Percentiles rank a stretch among this genome's conserved stretches.
phyloP scores from a whole-genome alignment of 1,284 basidiomycete genomes.

The Pholiota adiposa region DNA sequence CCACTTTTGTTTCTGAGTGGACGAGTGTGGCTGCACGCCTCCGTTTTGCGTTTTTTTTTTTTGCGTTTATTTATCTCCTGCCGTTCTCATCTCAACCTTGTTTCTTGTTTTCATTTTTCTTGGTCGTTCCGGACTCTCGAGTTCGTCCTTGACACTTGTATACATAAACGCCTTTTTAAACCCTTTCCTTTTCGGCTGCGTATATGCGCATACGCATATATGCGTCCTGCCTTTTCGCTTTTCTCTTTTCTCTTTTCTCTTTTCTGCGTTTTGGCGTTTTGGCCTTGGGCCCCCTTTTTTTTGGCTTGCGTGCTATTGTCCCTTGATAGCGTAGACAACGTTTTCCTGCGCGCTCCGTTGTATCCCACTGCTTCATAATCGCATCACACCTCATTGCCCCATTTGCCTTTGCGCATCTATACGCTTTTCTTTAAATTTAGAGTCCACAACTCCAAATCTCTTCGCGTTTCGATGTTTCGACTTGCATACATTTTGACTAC shows the following conservation, averaged over 20 bases:
- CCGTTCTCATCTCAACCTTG: background rate
- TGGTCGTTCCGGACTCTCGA: background rate
- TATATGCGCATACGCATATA: conserved; percentile 1
- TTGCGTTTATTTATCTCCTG: background rate
- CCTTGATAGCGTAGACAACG: too few relatives aligned
- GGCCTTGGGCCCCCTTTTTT: background rate
- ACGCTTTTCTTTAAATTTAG: too few relatives aligned
- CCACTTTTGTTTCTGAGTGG: background rate
- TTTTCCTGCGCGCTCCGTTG: too few relatives aligned
- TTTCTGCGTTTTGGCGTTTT: background rate
- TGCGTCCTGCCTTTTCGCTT: background rate
- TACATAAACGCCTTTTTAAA: background rate
- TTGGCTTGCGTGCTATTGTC: too few relatives aligned
- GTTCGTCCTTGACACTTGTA: background rate
- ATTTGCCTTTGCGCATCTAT: too few relatives aligned
- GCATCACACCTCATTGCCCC: too few relatives aligned
- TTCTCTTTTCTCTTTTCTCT: background rate
- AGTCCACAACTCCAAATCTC: too few relatives aligned
- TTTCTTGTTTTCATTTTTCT: background rate
- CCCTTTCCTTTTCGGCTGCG: background rate
- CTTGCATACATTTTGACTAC: too few relatives aligned
- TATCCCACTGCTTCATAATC: too few relatives aligned
- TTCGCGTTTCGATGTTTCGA: too few relatives aligned
- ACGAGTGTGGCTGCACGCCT: background rate
- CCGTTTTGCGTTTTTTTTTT: conserved; percentile 17